phyloP scores from a whole-genome alignment of 495 filamentous ascomycete species.

The Trichoderma virens region DNA sequence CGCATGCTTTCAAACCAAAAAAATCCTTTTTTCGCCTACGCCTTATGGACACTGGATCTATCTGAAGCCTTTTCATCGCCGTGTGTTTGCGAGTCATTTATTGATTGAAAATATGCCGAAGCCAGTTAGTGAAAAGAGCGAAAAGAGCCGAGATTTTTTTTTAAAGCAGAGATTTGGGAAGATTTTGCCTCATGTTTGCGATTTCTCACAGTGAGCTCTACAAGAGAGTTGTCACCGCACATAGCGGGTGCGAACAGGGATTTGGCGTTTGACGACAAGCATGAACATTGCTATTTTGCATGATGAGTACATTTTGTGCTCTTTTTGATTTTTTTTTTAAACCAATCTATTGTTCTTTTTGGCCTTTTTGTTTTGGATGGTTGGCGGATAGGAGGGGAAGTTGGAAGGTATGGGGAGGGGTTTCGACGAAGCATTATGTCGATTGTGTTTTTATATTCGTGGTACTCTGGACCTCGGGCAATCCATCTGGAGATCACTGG shows the following conservation, averaged over 20 bases:
- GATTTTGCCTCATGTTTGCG: neutral
- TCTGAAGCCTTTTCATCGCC: neutral
- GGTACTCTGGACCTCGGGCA: too few relatives aligned
- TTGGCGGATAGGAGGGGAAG: neutral
- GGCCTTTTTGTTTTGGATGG: neutral
- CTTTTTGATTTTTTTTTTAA: constrained; percentile 7
- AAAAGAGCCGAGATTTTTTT: neutral
- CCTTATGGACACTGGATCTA: neutral
- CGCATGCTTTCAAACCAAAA: constrained; percentile 7
- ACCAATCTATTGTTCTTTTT: neutral
- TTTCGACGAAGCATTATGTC: neutral
- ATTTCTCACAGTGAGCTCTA: neutral
- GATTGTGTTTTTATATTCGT: neutral
- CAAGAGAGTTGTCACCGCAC: constrained; percentile 21
- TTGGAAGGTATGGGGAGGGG: neutral
- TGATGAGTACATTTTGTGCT: neutral
- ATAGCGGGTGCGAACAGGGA: constrained; percentile 24
- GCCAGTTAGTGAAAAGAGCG: neutral
- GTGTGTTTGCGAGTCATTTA: neutral
- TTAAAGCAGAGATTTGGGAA: neutral
- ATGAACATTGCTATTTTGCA: neutral
- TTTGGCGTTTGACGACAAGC: constrained; percentile 13
- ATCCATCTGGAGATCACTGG: too few relatives aligned
- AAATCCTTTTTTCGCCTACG: neutral
- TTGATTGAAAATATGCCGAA: constrained; percentile 12